Evolutionary conservation across 2,329 filamentous ascomycete genomes (phyloP).

Genomic region (Colletotrichum incanum): DNA sequence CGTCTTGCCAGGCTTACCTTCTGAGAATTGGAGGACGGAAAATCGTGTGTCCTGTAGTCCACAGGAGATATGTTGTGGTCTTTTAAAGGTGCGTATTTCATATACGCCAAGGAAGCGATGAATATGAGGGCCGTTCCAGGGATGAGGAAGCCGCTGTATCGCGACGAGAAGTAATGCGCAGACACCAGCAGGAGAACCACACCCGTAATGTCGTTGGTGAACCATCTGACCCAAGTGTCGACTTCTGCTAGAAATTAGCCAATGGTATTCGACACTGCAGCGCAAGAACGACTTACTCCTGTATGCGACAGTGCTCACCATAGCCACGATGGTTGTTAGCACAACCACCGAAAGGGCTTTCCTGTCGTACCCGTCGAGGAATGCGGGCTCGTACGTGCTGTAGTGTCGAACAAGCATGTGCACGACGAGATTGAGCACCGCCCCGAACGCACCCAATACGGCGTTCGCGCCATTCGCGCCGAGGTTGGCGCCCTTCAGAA

Average conservation of each 20-base stretch:
- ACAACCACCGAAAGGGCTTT: slow-evolving; percentile 50
- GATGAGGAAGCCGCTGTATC: slow-evolving; percentile 47
- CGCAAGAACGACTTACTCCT: slow-evolving; percentile 46
- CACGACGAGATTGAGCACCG: slow-evolving; percentile 48
- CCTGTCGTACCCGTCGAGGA: slow-evolving; percentile 45
- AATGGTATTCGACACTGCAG: not conserved
- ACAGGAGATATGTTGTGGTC: slow-evolving; percentile 22
- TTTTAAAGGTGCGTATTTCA: slow-evolving; percentile 46
- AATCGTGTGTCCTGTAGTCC: not conserved
- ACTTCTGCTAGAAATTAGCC: slow-evolving; percentile 45
- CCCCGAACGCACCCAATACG: slow-evolving; percentile 50
- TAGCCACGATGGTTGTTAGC: slow-evolving; percentile 50
- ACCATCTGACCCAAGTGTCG: slow-evolving; percentile 51
- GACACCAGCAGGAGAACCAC: slow-evolving; percentile 50
- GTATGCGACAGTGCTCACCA: slow-evolving; percentile 51
- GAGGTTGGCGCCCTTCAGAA: slow-evolving; percentile 49
- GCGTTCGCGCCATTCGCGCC: slow-evolving; percentile 52
- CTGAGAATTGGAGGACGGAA: not conserved
- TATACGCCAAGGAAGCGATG: slow-evolving; percentile 50
- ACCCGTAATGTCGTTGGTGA: slow-evolving; percentile 50
- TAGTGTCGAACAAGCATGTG: slow-evolving; percentile 46
- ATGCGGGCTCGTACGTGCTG: slow-evolving; percentile 48
- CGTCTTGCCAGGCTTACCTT: not conserved
- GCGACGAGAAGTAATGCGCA: slow-evolving; percentile 46
- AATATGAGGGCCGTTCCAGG: slow-evolving; percentile 49